phyloP scores from a whole-genome alignment of 768 basidiomycete species.

The Podaxis sp. region DNA sequence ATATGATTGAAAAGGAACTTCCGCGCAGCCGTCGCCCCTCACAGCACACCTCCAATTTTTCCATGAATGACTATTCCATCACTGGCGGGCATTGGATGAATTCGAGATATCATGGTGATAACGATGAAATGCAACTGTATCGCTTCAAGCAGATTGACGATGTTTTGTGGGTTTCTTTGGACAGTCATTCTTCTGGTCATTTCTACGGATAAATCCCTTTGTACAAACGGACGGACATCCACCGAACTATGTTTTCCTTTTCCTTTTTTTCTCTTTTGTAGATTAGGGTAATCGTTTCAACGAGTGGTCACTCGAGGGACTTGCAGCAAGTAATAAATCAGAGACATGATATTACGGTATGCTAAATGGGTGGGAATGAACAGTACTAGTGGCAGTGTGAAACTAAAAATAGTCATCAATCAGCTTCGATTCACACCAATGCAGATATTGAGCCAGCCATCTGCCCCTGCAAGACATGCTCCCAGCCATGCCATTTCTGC shows the following conservation, averaged over 20 bases:
- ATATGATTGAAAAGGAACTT: neutral
- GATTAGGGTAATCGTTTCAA: neutral
- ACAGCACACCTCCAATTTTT: neutral
- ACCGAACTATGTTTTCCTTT: neutral
- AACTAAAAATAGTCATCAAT: neutral
- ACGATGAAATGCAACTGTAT: neutral
- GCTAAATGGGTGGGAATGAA: neutral
- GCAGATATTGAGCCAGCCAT: constrained; percentile 94
- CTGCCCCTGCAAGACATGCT: constrained; percentile 86
- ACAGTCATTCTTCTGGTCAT: neutral
- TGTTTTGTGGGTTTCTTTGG: neutral
- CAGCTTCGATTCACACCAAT: constrained; percentile 43
- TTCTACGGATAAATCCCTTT: too few relatives aligned
- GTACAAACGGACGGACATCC: too few relatives aligned
- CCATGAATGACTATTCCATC: neutral
- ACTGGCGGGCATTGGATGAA: neutral
- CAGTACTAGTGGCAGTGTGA: neutral
- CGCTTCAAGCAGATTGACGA: neutral
- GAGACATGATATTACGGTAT: neutral
- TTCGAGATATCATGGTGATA: neutral
- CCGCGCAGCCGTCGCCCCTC: neutral
- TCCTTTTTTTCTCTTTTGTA: neutral
- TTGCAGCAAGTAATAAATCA: too few relatives aligned
- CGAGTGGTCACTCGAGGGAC: too few relatives aligned
- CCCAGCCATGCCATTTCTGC: constrained; percentile 95